Conservation (phyloP, 2,329 filamentous ascomycete genomes). For the Didymella pinodella region DNA sequence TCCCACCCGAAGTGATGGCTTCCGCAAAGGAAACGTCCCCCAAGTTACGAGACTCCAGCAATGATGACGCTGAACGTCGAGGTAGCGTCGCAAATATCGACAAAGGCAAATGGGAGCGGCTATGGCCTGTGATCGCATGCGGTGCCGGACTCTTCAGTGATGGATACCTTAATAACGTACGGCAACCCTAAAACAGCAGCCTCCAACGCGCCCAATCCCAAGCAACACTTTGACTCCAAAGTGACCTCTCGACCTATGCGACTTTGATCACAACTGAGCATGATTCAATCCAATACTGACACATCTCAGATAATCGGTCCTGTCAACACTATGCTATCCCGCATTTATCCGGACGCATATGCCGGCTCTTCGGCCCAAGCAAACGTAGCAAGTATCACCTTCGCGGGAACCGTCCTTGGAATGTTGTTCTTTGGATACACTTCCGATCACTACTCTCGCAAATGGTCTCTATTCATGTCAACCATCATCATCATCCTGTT, state of each 20-base stretch:
- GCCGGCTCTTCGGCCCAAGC: slow-evolving; percentile 71
- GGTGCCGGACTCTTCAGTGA: slow-evolving; percentile 91
- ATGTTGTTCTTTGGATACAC: slow-evolving; percentile 82
- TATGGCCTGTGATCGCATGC: slow-evolving; percentile 82
- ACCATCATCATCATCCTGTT: slow-evolving; percentile 87
- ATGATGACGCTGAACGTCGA: slow-evolving; percentile 11
- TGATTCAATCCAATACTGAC: slow-evolving; percentile 22
- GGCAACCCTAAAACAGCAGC: slow-evolving; percentile 18
- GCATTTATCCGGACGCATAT: slow-evolving; percentile 75
- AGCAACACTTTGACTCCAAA: slow-evolving; percentile 2
- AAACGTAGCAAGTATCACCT: slow-evolving; percentile 83
- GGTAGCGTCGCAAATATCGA: slow-evolving; percentile 33
- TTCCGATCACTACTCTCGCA: slow-evolving; percentile 84
- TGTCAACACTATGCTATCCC: slow-evolving; percentile 77
- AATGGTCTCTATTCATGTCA: slow-evolving; percentile 79
- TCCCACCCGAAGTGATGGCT: slow-evolving; percentile 3
- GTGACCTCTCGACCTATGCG: slow-evolving; percentile 8
- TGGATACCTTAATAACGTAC: slow-evolving; percentile 87
- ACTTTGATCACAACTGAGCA: background rate
- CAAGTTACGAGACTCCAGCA: slow-evolving; percentile 13
- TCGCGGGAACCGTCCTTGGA: slow-evolving; percentile 81
- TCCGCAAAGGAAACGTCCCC: slow-evolving; percentile 18
- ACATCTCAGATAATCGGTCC: slow-evolving; percentile 77
- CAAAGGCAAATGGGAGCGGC: slow-evolving; percentile 54
- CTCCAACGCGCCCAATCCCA: slow-evolving; percentile 15